These are phyloP conservation scores for Pilasporangium apinafurcum DNA, from an alignment of 352 stramenopile genomes.

Conservation along the genomic window DNA sequence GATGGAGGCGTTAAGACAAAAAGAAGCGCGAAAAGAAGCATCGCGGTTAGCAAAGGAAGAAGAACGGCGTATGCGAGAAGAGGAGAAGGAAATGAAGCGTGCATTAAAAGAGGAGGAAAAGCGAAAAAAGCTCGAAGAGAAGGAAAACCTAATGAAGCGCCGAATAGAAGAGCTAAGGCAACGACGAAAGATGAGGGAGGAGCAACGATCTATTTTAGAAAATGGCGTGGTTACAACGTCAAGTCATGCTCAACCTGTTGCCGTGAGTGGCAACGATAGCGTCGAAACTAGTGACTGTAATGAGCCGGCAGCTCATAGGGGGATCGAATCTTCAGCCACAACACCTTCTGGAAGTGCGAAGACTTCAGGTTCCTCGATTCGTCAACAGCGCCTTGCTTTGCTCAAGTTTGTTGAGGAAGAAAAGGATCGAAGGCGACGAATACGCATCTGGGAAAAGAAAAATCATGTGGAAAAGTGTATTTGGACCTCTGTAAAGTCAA, in stretches of 20 bases:
- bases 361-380: slow-evolving; percentile 8
- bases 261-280: slow-evolving; percentile 5
- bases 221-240: slow-evolving; percentile 62
- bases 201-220: slow-evolving; percentile 66
- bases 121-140: slow-evolving; percentile 61
- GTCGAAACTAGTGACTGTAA: neutral
- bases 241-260: slow-evolving; percentile 11
- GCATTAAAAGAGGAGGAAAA: slow-evolving; percentile 68
- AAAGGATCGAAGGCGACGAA: slow-evolving; percentile 44
- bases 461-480: slow-evolving; percentile 37
- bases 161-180: slow-evolving; percentile 65
- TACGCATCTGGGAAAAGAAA: slow-evolving; percentile 50
- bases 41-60: slow-evolving; percentile 56
- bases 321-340: neutral
- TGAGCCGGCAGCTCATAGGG: slow-evolving; percentile 1
- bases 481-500: slow-evolving; percentile 45
- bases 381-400: slow-evolving; percentile 49
- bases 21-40: slow-evolving; percentile 62
- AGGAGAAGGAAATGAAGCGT: slow-evolving; percentile 66
- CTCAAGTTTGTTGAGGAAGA: slow-evolving; percentile 72
- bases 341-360: neutral
- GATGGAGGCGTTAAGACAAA: slow-evolving; percentile 52
- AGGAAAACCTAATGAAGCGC: slow-evolving; percentile 65
- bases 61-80: slow-evolving; percentile 55
- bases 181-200: slow-evolving; percentile 55